Percentiles rank a stretch among this genome's conserved stretches.
Evolutionary conservation across 495 filamentous ascomycete species (phyloP).

Genomic region (Neurospora sublineolata): DNA sequence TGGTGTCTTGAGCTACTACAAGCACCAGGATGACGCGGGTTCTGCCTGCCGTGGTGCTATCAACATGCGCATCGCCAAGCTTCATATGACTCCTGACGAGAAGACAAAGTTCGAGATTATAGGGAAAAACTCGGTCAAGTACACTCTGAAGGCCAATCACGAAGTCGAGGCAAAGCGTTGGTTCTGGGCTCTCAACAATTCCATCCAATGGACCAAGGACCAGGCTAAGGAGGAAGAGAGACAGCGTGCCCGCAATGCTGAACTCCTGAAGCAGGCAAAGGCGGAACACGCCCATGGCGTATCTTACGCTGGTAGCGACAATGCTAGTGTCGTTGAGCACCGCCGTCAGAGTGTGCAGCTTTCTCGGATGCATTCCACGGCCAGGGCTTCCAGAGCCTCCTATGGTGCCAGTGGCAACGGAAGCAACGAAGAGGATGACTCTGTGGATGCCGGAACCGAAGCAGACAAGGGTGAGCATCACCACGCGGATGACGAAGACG

Average conservation of each 20-base stretch:
- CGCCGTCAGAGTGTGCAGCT: conserved; percentile 36
- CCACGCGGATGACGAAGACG: conserved; percentile 54
- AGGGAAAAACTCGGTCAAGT: conserved; percentile 97
- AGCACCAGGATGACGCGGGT: conserved; percentile 91
- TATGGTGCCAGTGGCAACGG: conserved; percentile 24
- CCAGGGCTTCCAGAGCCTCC: conserved; percentile 16
- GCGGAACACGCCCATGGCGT: conserved; percentile 19
- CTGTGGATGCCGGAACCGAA: conserved; percentile 25
- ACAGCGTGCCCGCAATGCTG: conserved; percentile 58
- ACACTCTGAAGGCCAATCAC: conserved; percentile 93
- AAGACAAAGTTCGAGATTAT: conserved; percentile 96
- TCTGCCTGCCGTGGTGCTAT: conserved; percentile 93
- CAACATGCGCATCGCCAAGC: conserved; percentile 91
- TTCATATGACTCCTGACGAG: conserved; percentile 92
- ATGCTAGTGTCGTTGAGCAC: conserved; percentile 33
- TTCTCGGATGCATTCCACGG: conserved; percentile 27
- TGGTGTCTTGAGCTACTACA: conserved; percentile 96
- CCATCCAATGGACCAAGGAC: conserved; percentile 96
- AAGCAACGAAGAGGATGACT: conserved; percentile 34
- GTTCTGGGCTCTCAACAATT: conserved; percentile 98
- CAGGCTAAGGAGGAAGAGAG: conserved; percentile 83
- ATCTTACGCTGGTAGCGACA: conserved; percentile 41
- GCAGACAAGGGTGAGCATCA: conserved; percentile 18
- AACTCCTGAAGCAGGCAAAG: conserved; percentile 61
- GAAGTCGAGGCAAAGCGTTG: conserved; percentile 85